Conservation (phyloP, 2,329 filamentous ascomycete genomes). For the Endocalyx cinctus region DNA sequence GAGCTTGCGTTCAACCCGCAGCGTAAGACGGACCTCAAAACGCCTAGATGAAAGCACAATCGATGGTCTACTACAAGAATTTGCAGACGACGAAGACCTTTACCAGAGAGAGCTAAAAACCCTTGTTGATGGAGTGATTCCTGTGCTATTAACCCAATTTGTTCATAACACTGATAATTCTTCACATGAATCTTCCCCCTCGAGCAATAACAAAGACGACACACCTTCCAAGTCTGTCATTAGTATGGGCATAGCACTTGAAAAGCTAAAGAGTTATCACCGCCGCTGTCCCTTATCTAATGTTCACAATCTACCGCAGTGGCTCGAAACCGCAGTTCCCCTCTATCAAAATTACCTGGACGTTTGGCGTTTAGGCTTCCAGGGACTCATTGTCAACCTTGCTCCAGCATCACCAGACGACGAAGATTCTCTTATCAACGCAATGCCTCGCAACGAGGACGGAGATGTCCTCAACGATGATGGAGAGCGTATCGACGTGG, state of each 20-base stretch:
- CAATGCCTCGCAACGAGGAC: slow-evolving; percentile 56
- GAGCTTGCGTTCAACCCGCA: slow-evolving; percentile 72
- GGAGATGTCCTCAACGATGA: slow-evolving; percentile 67
- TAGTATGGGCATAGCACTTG: slow-evolving; percentile 86
- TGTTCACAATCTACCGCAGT: slow-evolving; percentile 66
- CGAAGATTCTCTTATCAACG: slow-evolving; percentile 55
- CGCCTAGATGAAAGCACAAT: slow-evolving; percentile 64
- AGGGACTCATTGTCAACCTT: slow-evolving; percentile 90
- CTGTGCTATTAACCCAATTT: slow-evolving; percentile 81
- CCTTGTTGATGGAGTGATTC: slow-evolving; percentile 89
- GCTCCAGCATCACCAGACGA: slow-evolving; percentile 63
- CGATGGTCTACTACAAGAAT: slow-evolving; percentile 72
- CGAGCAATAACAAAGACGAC: slow-evolving; percentile 48
- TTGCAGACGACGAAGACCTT: slow-evolving; percentile 77
- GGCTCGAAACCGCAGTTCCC: slow-evolving; percentile 73
- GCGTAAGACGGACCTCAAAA: slow-evolving; percentile 69
- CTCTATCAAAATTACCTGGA: slow-evolving; percentile 83
- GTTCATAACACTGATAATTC: slow-evolving; percentile 64
- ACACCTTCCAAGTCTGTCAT: slow-evolving; percentile 80
- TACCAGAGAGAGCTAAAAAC: slow-evolving; percentile 91
- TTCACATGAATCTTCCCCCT: slow-evolving; percentile 54
- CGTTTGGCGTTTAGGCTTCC: slow-evolving; percentile 88
- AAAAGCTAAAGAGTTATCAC: slow-evolving; percentile 77
- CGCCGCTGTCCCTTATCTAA: slow-evolving; percentile 73
- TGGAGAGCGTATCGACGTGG: slow-evolving; percentile 89